A percentile compares a stretch with the other conserved stretches of the same genome.
phyloP scores from a whole-genome alignment of 2,329 filamentous ascomycete species.

The Fusarium lyarnte region DNA sequence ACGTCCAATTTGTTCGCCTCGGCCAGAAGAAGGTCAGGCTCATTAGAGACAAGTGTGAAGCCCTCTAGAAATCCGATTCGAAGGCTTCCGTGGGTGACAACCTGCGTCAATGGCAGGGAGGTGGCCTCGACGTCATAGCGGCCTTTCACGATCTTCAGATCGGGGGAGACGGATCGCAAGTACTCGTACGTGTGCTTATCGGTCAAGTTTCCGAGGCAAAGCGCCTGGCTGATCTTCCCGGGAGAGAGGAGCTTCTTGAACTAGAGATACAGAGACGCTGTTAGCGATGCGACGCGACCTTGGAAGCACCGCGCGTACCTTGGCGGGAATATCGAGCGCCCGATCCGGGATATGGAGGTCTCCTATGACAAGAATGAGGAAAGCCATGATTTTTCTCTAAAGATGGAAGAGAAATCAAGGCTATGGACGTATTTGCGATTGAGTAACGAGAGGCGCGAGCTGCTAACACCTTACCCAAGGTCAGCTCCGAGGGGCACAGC shows the following conservation, averaged over 20 bases:
- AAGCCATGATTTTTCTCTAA: slow-evolving; percentile 72
- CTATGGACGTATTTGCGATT: slow-evolving; percentile 33
- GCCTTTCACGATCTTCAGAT: slow-evolving; percentile 75
- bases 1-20: slow-evolving; percentile 75
- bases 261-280: slow-evolving; percentile 53
- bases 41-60: slow-evolving; percentile 73
- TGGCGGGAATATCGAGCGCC: slow-evolving; percentile 88
- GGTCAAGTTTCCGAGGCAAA: slow-evolving; percentile 83
- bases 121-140: slow-evolving; percentile 74
- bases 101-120: slow-evolving; percentile 71
- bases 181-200: slow-evolving; percentile 84
- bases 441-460: slow-evolving; percentile 34
- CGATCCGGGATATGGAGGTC: slow-evolving; percentile 95
- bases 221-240: slow-evolving; percentile 83
- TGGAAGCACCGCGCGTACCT: slow-evolving; percentile 63
- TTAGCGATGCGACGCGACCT: slow-evolving; percentile 39
- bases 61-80: slow-evolving; percentile 75
- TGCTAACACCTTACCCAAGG: slow-evolving; percentile 40
- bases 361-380: slow-evolving; percentile 90
- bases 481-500: slow-evolving; percentile 43
- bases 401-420: slow-evolving; percentile 34
- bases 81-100: slow-evolving; percentile 72
- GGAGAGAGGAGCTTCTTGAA: slow-evolving; percentile 87
- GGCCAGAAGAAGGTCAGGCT: slow-evolving; percentile 72
- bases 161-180: slow-evolving; percentile 77